These are phyloP conservation scores for Samsoniella hepiali DNA, from an alignment of 2,329 filamentous ascomycete genomes.

Conservation along the genomic window DNA sequence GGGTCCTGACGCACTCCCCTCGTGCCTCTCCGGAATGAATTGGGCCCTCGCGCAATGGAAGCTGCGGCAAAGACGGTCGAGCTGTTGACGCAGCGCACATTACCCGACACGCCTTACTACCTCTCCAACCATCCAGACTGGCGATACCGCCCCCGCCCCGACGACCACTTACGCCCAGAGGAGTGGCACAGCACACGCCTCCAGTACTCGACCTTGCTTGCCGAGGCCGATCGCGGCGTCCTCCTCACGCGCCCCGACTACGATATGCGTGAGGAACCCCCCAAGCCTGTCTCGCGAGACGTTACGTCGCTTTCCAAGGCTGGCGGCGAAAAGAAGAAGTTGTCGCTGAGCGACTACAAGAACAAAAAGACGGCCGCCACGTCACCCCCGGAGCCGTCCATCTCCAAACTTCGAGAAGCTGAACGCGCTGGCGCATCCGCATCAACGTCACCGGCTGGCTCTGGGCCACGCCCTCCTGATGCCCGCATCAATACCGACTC, in stretches of 20 bases:
- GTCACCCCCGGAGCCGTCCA: constrained; percentile 35
- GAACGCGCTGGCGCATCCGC: constrained; percentile 29
- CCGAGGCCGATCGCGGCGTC: constrained; percentile 56
- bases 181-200: constrained; percentile 49
- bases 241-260: constrained; percentile 56
- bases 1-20: constrained; percentile 24
- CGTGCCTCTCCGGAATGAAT: constrained; percentile 31
- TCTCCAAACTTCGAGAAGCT: constrained; percentile 31
- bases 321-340: constrained; percentile 50
- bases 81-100: constrained; percentile 48
- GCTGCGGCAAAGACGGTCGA: constrained; percentile 56
- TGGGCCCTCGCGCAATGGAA: constrained; percentile 50
- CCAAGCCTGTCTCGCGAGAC: constrained; percentile 37
- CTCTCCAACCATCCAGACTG: constrained; percentile 48
- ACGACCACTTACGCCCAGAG: constrained; percentile 41
- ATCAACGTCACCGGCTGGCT: constrained; percentile 16
- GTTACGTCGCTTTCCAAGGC: constrained; percentile 38
- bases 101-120: constrained; percentile 52
- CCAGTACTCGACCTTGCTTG: constrained; percentile 56
- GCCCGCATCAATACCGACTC: constrained; percentile 7
- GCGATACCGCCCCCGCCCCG: constrained; percentile 44
- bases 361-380: constrained; percentile 45
- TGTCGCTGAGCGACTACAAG: constrained; percentile 59
- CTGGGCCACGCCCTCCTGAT: constrained; percentile 13
- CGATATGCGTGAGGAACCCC: constrained; percentile 53